phyloP scores from a whole-genome alignment of 768 basidiomycete genomes.

The Calvatia gigantea region DNA sequence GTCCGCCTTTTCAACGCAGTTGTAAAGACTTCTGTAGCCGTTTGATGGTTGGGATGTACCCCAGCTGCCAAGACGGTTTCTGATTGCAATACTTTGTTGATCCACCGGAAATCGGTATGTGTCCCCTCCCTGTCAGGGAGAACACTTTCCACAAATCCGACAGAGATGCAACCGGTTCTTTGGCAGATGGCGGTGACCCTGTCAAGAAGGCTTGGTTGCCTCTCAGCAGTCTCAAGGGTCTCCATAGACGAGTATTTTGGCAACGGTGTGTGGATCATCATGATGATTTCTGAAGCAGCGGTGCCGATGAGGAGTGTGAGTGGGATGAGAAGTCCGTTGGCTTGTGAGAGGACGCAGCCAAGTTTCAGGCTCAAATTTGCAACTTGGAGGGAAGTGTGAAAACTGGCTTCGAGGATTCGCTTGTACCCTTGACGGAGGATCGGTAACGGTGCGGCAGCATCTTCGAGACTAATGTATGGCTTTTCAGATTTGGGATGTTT shows the following conservation, averaged over 20 bases:
- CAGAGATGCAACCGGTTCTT: neutral
- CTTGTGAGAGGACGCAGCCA: neutral
- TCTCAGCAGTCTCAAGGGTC: neutral
- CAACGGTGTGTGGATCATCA: neutral
- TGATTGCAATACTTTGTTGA: neutral
- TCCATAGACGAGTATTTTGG: neutral
- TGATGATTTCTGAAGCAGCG: neutral
- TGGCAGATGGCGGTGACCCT: constrained; percentile 7
- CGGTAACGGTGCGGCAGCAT: constrained; percentile 2
- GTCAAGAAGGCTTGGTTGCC: neutral
- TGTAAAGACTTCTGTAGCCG: neutral
- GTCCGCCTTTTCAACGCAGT: neutral
- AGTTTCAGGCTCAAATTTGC: constrained; percentile 1
- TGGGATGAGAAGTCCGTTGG: constrained; percentile 2
- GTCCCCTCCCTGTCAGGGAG: neutral
- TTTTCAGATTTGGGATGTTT: neutral
- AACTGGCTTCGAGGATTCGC: neutral
- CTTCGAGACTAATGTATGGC: constrained; percentile 4
- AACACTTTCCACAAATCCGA: neutral
- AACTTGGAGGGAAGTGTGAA: neutral
- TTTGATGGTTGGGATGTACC: constrained; percentile 3
- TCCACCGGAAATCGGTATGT: constrained; percentile 4
- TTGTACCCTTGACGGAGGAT: constrained; percentile 1
- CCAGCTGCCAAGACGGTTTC: neutral
- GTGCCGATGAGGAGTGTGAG: constrained; percentile 8